Evolutionary conservation across 352 stramenopile species (phyloP).

Genomic region (Heterotrichella gracilis): DNA sequence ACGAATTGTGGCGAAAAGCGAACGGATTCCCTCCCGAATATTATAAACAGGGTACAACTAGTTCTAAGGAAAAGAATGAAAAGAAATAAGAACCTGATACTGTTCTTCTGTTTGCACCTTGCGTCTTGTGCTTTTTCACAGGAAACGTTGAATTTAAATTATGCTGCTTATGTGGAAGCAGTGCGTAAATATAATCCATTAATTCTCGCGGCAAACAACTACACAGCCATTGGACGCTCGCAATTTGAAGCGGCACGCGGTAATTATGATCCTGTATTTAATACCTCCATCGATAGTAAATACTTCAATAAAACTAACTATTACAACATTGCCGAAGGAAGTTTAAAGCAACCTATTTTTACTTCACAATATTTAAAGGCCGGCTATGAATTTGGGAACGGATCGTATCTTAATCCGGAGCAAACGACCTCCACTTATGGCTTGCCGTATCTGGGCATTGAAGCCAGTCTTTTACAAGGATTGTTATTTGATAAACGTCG

Average conservation of each 20-base stretch:
- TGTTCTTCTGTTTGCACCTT: not conserved
- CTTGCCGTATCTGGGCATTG: not conserved
- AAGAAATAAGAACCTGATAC: not conserved
- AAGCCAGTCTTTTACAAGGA: not conserved
- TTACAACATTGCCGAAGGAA: not conserved
- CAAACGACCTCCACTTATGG: not conserved
- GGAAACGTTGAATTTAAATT: too few species aligned
- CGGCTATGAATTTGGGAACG: not conserved
- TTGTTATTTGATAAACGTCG: not conserved
- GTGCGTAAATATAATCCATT: too few species aligned
- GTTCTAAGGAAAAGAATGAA: conserved; percentile 10
- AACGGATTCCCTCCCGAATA: not conserved
- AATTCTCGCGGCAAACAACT: too few species aligned
- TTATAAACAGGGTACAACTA: not conserved
- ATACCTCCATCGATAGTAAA: not conserved
- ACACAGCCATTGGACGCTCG: too few species aligned
- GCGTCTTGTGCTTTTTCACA: too few species aligned
- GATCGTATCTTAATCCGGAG: not conserved
- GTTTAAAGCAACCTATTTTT: not conserved
- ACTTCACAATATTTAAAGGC: not conserved
- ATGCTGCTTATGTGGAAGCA: too few species aligned
- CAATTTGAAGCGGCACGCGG: not conserved
- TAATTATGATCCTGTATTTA: not conserved
- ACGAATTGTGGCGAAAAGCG: not conserved
- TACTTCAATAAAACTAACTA: not conserved